These are phyloP conservation scores for Tetradesmus obliquus DNA, from an alignment of 139 green algal species.

Conservation along the genomic window DNA sequence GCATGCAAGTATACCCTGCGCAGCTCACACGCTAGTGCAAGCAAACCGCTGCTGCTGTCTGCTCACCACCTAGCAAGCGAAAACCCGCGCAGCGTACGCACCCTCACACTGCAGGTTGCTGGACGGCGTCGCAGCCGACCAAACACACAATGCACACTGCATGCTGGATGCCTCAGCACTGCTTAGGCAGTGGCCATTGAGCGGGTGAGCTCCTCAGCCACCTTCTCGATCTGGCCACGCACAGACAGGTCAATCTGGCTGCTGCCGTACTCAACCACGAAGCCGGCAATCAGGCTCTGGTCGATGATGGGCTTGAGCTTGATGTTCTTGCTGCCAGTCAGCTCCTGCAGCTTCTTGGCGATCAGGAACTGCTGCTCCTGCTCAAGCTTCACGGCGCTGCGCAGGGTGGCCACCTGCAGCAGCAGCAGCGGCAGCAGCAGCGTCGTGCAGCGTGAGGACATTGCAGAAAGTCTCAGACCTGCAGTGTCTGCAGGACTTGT, in stretches of 20 bases:
- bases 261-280: constrained; percentile 96
- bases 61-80: neutral
- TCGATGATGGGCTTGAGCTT: constrained; percentile 99
- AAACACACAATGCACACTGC: neutral
- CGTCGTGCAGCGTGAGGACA: neutral
- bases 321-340: constrained; percentile 99
- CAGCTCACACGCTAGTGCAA: neutral
- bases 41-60: neutral
- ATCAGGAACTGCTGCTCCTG: constrained; percentile 99
- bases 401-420: constrained; percentile 89
- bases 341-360: constrained; percentile 99
- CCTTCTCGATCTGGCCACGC: constrained; percentile 60
- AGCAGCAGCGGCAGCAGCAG: neutral
- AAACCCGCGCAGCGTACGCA: neutral
- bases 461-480: no score
- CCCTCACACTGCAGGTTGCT: neutral
- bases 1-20: neutral
- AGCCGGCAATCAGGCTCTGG: constrained; percentile 93
- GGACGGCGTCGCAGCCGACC: neutral
- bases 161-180: neutral
- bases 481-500: no score
- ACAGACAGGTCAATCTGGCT: constrained; percentile 97
- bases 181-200: constrained; percentile 41
- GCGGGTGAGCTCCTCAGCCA: constrained; percentile 42
- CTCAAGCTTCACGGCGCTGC: constrained; percentile 96